Evolutionary conservation across 139 green algal genomes (phyloP).

Genomic region (Medakamo hakoo): DNA sequence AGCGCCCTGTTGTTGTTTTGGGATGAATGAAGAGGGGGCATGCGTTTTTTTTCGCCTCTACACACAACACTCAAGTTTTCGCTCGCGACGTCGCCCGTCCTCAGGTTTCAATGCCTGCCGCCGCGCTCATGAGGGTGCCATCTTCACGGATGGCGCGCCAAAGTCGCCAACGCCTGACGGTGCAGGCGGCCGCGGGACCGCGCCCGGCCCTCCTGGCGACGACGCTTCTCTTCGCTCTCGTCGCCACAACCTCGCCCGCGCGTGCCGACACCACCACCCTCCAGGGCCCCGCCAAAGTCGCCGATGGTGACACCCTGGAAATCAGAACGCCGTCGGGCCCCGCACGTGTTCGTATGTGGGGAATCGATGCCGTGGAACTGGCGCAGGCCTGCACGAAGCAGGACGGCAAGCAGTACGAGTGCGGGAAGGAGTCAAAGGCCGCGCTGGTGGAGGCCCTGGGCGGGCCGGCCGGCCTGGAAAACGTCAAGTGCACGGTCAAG

Average conservation of each 20-base stretch:
- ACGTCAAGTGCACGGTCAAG: constrained; percentile 34
- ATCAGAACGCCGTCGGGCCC: constrained; percentile 23
- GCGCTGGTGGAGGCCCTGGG: constrained; percentile 18
- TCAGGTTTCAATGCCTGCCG: too few relatives aligned
- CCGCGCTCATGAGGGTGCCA: too few relatives aligned
- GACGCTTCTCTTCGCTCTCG: constrained; percentile 4
- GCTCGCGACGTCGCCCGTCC: too few relatives aligned
- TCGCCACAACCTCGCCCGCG: constrained; percentile 2
- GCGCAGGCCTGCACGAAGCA: constrained; percentile 39
- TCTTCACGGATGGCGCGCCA: too few relatives aligned
- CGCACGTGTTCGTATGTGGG: constrained; percentile 39
- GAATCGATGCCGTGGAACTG: constrained; percentile 62
- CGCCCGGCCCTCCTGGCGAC: too few relatives aligned
- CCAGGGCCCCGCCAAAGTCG: constrained; percentile 24
- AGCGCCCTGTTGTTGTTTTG: too few relatives aligned
- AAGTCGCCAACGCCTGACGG: not conserved
- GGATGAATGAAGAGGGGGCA: too few relatives aligned
- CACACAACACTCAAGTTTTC: too few relatives aligned
- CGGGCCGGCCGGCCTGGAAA: constrained; percentile 21
- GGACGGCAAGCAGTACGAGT: constrained; percentile 16
- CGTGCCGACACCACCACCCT: constrained; percentile 9
- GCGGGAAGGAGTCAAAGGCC: constrained; percentile 9
- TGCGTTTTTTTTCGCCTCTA: too few relatives aligned
- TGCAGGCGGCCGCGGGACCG: not conserved
- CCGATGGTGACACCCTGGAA: constrained; percentile 52